Percentiles rank a stretch among this genome's conserved stretches.
These are phyloP conservation scores for Coemansia sp. DNA, from an alignment of 192 early-diverging fungal genomes.

Conservation along the genomic window DNA sequence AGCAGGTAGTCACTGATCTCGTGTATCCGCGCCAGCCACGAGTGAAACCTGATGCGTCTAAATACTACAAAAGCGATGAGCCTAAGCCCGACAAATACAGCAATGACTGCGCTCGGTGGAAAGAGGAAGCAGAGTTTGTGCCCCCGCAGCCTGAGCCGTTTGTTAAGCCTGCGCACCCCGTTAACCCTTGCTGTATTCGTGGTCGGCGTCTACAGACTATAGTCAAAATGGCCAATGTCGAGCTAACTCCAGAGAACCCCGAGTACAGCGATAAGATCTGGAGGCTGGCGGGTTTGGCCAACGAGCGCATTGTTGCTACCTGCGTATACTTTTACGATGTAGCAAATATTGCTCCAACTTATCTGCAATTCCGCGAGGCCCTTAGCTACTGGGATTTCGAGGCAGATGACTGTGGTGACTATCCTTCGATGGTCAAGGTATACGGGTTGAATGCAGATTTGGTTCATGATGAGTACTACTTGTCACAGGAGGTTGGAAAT, in stretches of 20 bases:
- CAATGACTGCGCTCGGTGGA: too few species aligned
- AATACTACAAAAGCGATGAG: neutral
- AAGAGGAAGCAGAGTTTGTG: conserved; percentile 6
- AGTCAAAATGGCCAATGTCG: conserved; percentile 69
- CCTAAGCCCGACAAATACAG: too few species aligned
- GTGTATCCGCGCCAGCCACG: neutral
- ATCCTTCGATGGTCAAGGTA: neutral
- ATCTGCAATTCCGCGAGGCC: conserved; percentile 58
- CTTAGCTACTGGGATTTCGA: neutral
- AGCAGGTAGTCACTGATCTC: conserved; percentile 33
- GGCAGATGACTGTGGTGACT: neutral
- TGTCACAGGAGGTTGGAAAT: conserved; percentile 45
- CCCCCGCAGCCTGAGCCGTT: conserved; percentile 44
- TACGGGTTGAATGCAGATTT: conserved; percentile 40
- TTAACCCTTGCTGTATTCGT: conserved; percentile 24
- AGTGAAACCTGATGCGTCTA: neutral
- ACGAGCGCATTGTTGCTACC: too few species aligned
- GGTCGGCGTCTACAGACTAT: conserved; percentile 63
- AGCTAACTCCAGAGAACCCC: conserved; percentile 65
- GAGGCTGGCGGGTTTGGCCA: conserved; percentile 59
- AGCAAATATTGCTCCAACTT: conserved; percentile 65
- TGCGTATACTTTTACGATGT: conserved; percentile 20
- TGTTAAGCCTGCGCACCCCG: conserved; percentile 19
- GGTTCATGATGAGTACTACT: conserved; percentile 9
- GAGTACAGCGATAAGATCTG: conserved; percentile 58